A percentile compares a stretch with the other conserved stretches of the same genome.
Evolutionary conservation across 2,329 filamentous ascomycete species (phyloP).

Genomic region (Colletotrichum liaoningense): DNA sequence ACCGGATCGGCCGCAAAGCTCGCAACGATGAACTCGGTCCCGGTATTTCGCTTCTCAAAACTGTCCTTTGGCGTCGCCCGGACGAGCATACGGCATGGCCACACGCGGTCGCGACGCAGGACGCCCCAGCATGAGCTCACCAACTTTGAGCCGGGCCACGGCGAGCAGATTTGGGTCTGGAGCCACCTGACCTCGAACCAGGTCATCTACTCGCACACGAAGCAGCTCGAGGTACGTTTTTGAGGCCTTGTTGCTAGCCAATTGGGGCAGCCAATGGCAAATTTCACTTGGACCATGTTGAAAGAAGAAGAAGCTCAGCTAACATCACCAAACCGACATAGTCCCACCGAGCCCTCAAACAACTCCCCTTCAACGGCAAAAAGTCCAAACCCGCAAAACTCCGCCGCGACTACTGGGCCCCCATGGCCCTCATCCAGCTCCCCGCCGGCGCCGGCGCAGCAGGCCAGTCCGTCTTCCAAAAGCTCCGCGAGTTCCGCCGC

Average conservation of each 20-base stretch:
- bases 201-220: constrained; percentile 63
- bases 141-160: constrained; percentile 54
- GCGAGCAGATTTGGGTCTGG: constrained; percentile 69
- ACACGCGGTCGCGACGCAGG: constrained; percentile 39
- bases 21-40: constrained; percentile 51
- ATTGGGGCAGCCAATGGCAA: not conserved
- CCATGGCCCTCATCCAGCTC: constrained; percentile 70
- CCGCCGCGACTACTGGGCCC: constrained; percentile 75
- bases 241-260: not conserved
- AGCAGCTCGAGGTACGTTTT: constrained; percentile 56
- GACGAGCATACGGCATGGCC: constrained; percentile 54
- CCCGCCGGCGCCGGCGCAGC: constrained; percentile 61
- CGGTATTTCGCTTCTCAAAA: constrained; percentile 50
- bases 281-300: too few species aligned
- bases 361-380: constrained; percentile 75
- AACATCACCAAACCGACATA: constrained; percentile 34
- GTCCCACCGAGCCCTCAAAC: constrained; percentile 62
- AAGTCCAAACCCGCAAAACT: constrained; percentile 72
- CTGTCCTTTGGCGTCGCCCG: constrained; percentile 54
- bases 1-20: not conserved
- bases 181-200: constrained; percentile 61
- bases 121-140: constrained; percentile 38
- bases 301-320: not conserved
- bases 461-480: constrained; percentile 71
- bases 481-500: constrained; percentile 72